Base-by-base conservation (phyloP, 805 yeast genomes). In the Wickerhamiella australiensis region DNA sequence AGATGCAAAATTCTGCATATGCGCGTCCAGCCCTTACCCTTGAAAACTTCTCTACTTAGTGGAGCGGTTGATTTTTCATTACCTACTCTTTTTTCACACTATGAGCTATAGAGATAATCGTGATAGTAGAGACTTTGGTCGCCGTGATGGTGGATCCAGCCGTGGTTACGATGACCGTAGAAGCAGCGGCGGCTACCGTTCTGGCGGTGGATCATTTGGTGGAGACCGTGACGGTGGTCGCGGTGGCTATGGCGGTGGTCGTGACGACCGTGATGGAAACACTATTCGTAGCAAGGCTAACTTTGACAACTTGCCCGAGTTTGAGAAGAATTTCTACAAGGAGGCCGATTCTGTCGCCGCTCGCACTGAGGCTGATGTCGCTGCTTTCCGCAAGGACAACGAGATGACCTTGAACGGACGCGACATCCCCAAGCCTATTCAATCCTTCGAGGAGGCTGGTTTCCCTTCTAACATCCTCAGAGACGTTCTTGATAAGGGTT, bases 371-470 rank as follows among this genome's bases (percentile, higher is more conserved):
- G 74, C 66, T 33, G 96, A 90, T 52, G 75, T 92, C 57, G 67
- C 63, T 23, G 74, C 70, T 42, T 92, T 88, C 74, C 82, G 98
- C 74, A 74, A 75, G 53, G 79, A 79, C 60, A 74, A 81, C 66
- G 90, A 86, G 62, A 92, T 92, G 97, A 80, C 82, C 53, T 76
- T 84, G 54, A 65, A 70, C 53, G 98, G 98, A 60, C 65, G 71
- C 45, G 83, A 87, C 57, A 85, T 92, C 60, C 97, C 97, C 60
- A 83, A 87, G 71, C 98, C 98, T 61, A 83, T 92, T 63, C 80
- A 90, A 58, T 61, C 76, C 46, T 92, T 92, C 60, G 96, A 92
- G 57, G 97, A 92, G 74, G 96, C 96, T 64, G 96, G 96, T 44
- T 90, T 92, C 77, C 98, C 98, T 57, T 84, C 79, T 60, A 88